These are phyloP conservation scores for Cutaneotrichosporon cyanovorans DNA, from an alignment of 1,284 basidiomycete species.

Conservation along the genomic window DNA sequence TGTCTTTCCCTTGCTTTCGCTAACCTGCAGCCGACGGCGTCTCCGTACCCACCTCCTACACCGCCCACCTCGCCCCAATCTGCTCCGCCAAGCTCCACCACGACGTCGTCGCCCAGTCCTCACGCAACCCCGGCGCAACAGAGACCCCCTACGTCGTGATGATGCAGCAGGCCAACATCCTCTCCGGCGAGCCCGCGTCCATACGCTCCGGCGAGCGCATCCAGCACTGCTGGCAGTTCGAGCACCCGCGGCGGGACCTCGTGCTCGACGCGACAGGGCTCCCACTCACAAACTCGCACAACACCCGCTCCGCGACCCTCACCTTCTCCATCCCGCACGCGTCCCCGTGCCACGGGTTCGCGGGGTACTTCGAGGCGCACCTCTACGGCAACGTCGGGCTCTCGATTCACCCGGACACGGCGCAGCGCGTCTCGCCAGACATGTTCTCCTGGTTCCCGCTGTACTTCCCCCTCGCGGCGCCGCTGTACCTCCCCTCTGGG, in stretches of 20 bases:
- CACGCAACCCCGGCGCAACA: constrained; percentile 53
- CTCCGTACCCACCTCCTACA: constrained; percentile 93
- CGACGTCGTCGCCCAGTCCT: constrained; percentile 51
- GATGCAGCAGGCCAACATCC: constrained; percentile 83
- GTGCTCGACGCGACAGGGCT: constrained; percentile 65
- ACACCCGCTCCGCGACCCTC: constrained; percentile 67
- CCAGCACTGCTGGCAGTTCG: constrained; percentile 97
- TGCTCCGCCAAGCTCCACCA: constrained; percentile 87
- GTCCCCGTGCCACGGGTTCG: constrained; percentile 90
- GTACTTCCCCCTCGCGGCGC: constrained; percentile 91
- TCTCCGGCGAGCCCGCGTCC: constrained; percentile 62
- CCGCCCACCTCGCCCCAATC: constrained; percentile 85
- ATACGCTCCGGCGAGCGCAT: constrained; percentile 69
- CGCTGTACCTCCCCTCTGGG: constrained; percentile 84
- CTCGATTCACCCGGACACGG: constrained; percentile 87
- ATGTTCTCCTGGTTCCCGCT: constrained; percentile 99
- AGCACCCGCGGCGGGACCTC: constrained; percentile 76
- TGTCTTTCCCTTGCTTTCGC: no score
- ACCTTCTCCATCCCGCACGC: constrained; percentile 92
- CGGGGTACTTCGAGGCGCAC: constrained; percentile 95
- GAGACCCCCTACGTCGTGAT: constrained; percentile 99
- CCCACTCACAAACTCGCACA: constrained; percentile 80
- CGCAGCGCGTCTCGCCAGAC: constrained; percentile 73
- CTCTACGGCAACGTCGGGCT: constrained; percentile 81
- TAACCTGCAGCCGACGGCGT: constrained; percentile 66